Percentiles rank a stretch among this genome's conserved stretches.
These are phyloP conservation scores for Erodium texanum DNA, from an alignment of 441 rosid genomes.

Conservation along the genomic window DNA sequence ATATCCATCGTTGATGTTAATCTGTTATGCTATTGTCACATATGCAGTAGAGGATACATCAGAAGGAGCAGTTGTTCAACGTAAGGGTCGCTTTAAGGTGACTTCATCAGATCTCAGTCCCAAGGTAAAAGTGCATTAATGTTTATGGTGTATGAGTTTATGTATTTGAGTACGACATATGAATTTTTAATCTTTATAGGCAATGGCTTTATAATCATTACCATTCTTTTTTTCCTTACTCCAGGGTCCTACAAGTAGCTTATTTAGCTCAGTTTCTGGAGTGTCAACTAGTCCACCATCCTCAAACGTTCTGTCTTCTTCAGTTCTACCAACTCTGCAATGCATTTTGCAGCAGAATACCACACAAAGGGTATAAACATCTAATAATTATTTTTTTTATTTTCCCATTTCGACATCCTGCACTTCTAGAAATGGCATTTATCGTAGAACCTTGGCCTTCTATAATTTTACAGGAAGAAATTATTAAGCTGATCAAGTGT, in stretches of 20 bases:
- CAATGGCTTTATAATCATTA: slow-evolving; percentile 36
- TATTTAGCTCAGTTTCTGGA: slow-evolving; percentile 36
- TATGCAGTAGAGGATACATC: slow-evolving; percentile 55
- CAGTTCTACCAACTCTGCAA: slow-evolving; percentile 70
- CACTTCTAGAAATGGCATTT: neutral
- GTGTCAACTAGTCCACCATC: slow-evolving; percentile 37
- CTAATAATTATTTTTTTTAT: neutral
- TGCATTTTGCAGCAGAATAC: slow-evolving; percentile 73
- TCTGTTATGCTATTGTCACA: slow-evolving; percentile 8
- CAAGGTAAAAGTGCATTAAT: slow-evolving; percentile 46
- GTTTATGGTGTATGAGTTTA: neutral
- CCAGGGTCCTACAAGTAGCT: slow-evolving; percentile 63
- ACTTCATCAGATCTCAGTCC: slow-evolving; percentile 81
- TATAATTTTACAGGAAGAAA: slow-evolving; percentile 63
- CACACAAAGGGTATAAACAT: slow-evolving; percentile 56
- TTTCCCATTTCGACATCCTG: neutral
- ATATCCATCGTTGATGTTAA: slow-evolving; percentile 1
- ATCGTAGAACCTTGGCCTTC: neutral
- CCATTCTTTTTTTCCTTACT: slow-evolving; percentile 24
- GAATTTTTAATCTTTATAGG: slow-evolving; percentile 33
- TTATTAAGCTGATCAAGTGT: slow-evolving; percentile 62
- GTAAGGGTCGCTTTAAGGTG: slow-evolving; percentile 86
- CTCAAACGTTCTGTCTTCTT: slow-evolving; percentile 33
- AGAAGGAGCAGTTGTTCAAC: slow-evolving; percentile 70
- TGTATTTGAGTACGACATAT: neutral